Evolutionary conservation across 2,329 filamentous ascomycete genomes (phyloP), one percentile per base, ranked within the genome.

Genomic region (Hirsutella minnesotensis): DNA sequence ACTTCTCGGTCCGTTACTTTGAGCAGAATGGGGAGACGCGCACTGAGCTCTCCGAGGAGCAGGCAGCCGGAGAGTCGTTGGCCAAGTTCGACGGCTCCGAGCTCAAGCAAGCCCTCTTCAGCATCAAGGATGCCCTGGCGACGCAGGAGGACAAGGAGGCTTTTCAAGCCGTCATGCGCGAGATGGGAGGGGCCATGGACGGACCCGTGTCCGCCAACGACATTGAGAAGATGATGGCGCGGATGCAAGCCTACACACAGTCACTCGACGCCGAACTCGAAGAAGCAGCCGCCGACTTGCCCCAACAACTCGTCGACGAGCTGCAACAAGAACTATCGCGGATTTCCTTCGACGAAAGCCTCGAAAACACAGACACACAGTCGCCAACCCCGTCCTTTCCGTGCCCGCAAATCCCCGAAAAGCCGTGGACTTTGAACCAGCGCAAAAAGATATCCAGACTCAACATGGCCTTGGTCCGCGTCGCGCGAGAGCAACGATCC

Each of bases 1-100:
- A 53, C 15, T 60, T 57, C 30, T 56, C 59, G 3, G 61, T 73
- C 10, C 62, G 65, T 9, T 73, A 64, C 51, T 76, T 72, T 46
- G 69, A 76, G 43, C 66, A 74, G 51, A 61, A 62, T 13, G 58
- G 60, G 3, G 49, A 56, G 24, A 50, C 53, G 8, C 50, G 69
- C 12, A 62, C 55, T 15, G 61, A 64, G 47, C 54, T 74, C 16
- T 48, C 51, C 9, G 51, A 59, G 44, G 56, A 65, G 39, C 56
- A 65, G n/a, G 63, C 62, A 8, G 70, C 70, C 44, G 57, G 52
- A 29, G 53, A 62, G 19, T 63, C 65, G 0, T 42, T 71, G 5
- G 53, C 61, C 46, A 49, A 50, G 10, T 49, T 63, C 30, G 62
- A 65, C 39, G 56, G 57, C 5, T 61, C 59, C 5, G 56, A 62